Evolutionary conservation across 352 stramenopile species (phyloP), one percentile per base, ranked within the genome.

Genomic region (Aphanomyces invadans): DNA sequence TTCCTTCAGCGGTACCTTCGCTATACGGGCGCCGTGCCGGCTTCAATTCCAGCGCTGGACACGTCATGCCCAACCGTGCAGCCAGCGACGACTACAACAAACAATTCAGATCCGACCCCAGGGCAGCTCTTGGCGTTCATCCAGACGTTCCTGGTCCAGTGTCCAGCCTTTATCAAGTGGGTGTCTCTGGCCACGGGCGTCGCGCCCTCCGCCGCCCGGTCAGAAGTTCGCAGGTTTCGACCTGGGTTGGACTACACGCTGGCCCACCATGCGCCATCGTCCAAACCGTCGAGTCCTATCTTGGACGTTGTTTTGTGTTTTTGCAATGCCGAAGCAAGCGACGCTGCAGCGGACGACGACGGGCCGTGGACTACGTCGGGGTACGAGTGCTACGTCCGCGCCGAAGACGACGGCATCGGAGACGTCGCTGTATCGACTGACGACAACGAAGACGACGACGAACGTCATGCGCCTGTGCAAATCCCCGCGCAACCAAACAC

Each of bases 171-270:
- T 74, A 73, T 72, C 28, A 52, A 75, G 60, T 90, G 77, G 71
- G 59, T 92, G 0, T 73, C 70, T 19, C 67, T 64, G 19, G 45
- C 89, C 19, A 82, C 86, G 15, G 79, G 80, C 42, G 70, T 78
- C 12, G 71, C 71, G 25, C 60, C 67, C 17, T 73, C 78, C 17
- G 79, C 76, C 11, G 62, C 80, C 44, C 71, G 77, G 15, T 75
- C 75, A 19, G 54, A 76, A 44, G 81, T 90, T 42, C 76, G 91
- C 52, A 76, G 88, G 12, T 97, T 97, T 71, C 81, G 91, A 2
- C 78, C 88, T 7, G 91, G 91, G 4, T 73, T 96, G 29, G 91
- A 97, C 74, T 97, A 97, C 71, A 97, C 89, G 12, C 83, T 97
- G 38, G 89, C 88, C 15, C 78, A 95, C 74, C 79, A 95, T 74